Conservation (phyloP, 2,329 filamentous ascomycete species). For the Fusarium sp. region DNA sequence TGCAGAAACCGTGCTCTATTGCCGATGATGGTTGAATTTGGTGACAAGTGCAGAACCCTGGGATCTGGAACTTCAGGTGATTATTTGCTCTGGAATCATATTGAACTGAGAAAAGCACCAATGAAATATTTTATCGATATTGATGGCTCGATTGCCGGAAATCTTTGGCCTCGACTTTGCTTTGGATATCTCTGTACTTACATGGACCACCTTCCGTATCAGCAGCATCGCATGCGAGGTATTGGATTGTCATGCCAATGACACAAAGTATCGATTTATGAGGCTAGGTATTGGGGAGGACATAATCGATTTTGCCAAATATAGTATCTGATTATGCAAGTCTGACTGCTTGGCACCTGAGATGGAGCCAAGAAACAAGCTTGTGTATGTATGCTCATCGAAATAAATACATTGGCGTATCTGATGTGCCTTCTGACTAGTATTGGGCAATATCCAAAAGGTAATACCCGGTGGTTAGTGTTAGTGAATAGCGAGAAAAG, state of each 20-base stretch:
- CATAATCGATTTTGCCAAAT: neutral
- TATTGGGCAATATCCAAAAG: conserved; percentile 15
- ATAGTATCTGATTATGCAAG: neutral
- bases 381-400: neutral
- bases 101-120: neutral
- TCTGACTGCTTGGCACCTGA: conserved; percentile 19
- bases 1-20: conserved; percentile 7
- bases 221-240: neutral
- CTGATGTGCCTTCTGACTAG: neutral
- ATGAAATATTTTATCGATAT: conserved; percentile 4
- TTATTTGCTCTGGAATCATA: neutral
- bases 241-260: neutral
- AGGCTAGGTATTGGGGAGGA: neutral
- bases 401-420: conserved; percentile 18
- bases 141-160: conserved; percentile 1
- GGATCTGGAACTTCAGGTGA: conserved; percentile 1
- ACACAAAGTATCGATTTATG: neutral
- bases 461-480: conserved; percentile 6
- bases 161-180: conserved; percentile 20
- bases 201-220: conserved; percentile 1
- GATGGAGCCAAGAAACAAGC: conserved; percentile 10
- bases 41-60: conserved; percentile 12
- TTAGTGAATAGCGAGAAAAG: neutral
- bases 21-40: conserved; percentile 7
- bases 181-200: conserved; percentile 16